These are phyloP conservation scores for Diplodia mutila DNA, from an alignment of 2,329 filamentous ascomycete genomes.

Conservation along the genomic window DNA sequence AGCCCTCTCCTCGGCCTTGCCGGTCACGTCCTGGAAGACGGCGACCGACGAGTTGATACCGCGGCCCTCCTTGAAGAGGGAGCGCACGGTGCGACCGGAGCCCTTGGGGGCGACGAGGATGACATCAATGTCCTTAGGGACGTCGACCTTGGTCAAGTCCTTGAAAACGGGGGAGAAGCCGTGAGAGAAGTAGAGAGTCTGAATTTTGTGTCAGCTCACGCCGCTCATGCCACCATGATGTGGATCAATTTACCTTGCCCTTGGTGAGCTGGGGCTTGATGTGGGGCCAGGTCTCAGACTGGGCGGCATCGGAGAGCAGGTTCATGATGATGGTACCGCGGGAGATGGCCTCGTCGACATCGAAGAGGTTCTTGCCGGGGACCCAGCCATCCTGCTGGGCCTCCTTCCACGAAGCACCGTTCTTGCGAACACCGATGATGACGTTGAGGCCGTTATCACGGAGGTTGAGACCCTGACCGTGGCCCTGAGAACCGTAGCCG, in stretches of 20 bases:
- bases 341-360: slow-evolving; percentile 93
- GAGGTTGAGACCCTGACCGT: slow-evolving; percentile 99
- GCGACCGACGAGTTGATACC: slow-evolving; percentile 99
- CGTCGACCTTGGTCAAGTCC: slow-evolving; percentile 97
- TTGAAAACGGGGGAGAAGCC: slow-evolving; percentile 99
- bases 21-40: slow-evolving; percentile 97
- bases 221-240: slow-evolving; percentile 1
- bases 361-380: slow-evolving; percentile 97
- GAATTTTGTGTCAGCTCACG: slow-evolving; percentile 31
- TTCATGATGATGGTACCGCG: slow-evolving; percentile 98
- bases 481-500: slow-evolving; percentile 96
- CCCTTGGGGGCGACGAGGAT: slow-evolving; percentile 99
- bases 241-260: slow-evolving; percentile 76
- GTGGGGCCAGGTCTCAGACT: slow-evolving; percentile 97
- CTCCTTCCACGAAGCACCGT: slow-evolving; percentile 98
- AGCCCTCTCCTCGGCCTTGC: slow-evolving; percentile 97
- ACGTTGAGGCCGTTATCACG: slow-evolving; percentile 99
- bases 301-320: slow-evolving; percentile 94
- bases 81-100: slow-evolving; percentile 96
- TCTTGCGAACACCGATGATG: slow-evolving; percentile 98
- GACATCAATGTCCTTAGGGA: slow-evolving; percentile 93
- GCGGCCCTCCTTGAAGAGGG: slow-evolving; percentile 97
- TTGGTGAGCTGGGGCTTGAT: slow-evolving; percentile 98
- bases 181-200: slow-evolving; percentile 99
- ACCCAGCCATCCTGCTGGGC: slow-evolving; percentile 97